Conservation (phyloP, 371 early-diverging fungal genomes). For the Nematocida ironsii region DNA sequence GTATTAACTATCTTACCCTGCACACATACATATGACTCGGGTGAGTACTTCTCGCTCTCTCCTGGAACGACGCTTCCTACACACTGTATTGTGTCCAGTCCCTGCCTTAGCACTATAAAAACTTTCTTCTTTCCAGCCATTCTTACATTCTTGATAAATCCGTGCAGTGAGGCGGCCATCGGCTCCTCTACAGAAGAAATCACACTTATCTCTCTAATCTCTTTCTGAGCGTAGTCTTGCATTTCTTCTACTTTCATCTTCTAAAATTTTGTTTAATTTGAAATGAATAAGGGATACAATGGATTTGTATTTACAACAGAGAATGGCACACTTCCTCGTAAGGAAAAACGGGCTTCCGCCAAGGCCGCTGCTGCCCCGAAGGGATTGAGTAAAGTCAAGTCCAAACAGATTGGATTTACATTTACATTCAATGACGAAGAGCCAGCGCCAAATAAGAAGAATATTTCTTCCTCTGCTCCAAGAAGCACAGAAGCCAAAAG, state of each 20-base stretch:
- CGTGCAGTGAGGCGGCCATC: slow-evolving; percentile 50
- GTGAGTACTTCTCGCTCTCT: slow-evolving; percentile 3
- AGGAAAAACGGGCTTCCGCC: not conserved
- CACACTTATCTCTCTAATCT: not conserved
- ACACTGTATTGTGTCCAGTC: slow-evolving; percentile 61
- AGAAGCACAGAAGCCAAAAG: not conserved
- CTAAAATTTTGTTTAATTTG: slow-evolving; percentile 49
- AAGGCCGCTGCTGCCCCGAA: not conserved
- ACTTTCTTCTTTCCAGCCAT: slow-evolving; percentile 47
- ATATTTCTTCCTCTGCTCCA: not conserved
- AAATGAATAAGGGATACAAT: slow-evolving; percentile 46
- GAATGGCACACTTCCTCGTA: not conserved
- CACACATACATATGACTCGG: slow-evolving; percentile 66
- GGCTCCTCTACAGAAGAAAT: not conserved
- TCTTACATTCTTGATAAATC: slow-evolving; percentile 63
- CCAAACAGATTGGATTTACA: slow-evolving; percentile 12
- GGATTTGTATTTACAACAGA: slow-evolving; percentile 41
- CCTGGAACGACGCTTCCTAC: slow-evolving; percentile 19
- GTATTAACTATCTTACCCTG: slow-evolving; percentile 48
- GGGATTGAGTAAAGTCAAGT: not conserved
- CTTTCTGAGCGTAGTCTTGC: not conserved
- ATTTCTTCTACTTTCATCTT: slow-evolving; percentile 22
- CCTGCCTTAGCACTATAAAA: slow-evolving; percentile 67
- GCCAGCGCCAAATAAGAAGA: not conserved
- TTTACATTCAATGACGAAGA: not conserved